Evolutionary conservation across 139 green algal species (phyloP), one percentile per base, ranked within the genome.

Genomic region (Pleodorina starrii): DNA sequence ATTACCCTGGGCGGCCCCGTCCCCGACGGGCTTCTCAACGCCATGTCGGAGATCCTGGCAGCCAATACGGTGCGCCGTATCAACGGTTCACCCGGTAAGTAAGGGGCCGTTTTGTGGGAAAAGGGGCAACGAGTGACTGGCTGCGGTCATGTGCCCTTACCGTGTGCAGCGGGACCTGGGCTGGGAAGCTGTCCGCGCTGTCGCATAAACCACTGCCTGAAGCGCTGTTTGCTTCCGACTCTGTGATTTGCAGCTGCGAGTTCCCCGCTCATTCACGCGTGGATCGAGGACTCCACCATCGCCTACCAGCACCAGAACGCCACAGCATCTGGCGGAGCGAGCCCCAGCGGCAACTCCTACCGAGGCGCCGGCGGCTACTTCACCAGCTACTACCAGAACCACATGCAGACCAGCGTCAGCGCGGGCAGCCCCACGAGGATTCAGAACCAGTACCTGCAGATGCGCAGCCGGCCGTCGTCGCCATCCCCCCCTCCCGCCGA

Each of bases 1-100:
- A 84, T 95, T 16, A 94, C 90, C 68, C 90, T 95, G 50, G 93
- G 93, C 25, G 93, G 93, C 1, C 91, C 91, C 5, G 91, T 94
- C 21, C 93, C 93, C 10, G 93, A 95, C 77, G 51, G 82, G 32
- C 85, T 95, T 82, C 86, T 94, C 46, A 88, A 74, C 1, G 44
- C 85, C 27, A 88, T 93, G 90, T 84, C 51, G 27, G 85, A 94
- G 72, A 94, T 78, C 17, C 91, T 94, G 4, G 86, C 86, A 5
- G 43, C 68, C 21, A 92, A 92, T 77, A 92, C 90, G 35, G 85
- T 92, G 78, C 66, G 90, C 7, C 48, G 78, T 21, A 40, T 87
- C 1, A 72, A 54, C 71, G 46, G 35, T 6, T 88, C 89, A 11
- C 89, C 89, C 1, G 80, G 88, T 91, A 60, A 44, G 84, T 48